Base-by-base conservation (phyloP, 2,329 filamentous ascomycete species). In the Eutypa lata region DNA sequence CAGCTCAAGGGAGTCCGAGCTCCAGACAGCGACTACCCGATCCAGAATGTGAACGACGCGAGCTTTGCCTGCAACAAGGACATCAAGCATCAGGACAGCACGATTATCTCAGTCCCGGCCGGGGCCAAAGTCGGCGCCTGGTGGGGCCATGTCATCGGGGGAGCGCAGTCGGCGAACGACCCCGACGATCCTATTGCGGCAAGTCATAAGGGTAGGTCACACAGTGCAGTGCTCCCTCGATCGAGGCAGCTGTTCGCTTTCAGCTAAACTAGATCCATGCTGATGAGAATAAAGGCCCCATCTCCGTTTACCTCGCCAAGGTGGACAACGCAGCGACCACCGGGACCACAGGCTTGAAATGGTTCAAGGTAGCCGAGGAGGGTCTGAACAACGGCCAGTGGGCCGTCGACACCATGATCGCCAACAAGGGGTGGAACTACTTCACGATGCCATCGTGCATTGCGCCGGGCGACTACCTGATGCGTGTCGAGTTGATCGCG, bases 331-430 rank as follows among this genome's bases (percentile, higher is more conserved):
- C 78, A 1, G 71, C 72, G 13, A 72, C 68, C 1, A 68, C 75
- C 8, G 62, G 66, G 5, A 63, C 70, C 7, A 60, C 63, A 1
- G 69, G 70, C 24, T 67, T 70, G 7, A 65, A 68, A 28, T 81
- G 77, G 78, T 80, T 81, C 70, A 82, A 82, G 69, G 70, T 81
- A 50, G 73, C 71, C 57, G 72, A 77, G 61, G 70, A 74, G 51
- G 58, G 59, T 3, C 54, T 65, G 10, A 58, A 63, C 40, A 67
- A 61, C 52, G 70, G 71, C 24, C 67, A 69, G 51, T 80, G 76
- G 76, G 76, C 72, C 26, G 76, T 79, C 40, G 76, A 80, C 64
- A 68, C 72, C 55, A 71, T 79, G 70, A 77, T 79, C 58, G 56
- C 65, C 43, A 74, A 74, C 63, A 53, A 69, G 22, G 76, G 76